Evolutionary conservation across 139 green algal species (phyloP), one percentile per base, ranked within the genome.

Genomic region (Chlamydomonas incerta): DNA sequence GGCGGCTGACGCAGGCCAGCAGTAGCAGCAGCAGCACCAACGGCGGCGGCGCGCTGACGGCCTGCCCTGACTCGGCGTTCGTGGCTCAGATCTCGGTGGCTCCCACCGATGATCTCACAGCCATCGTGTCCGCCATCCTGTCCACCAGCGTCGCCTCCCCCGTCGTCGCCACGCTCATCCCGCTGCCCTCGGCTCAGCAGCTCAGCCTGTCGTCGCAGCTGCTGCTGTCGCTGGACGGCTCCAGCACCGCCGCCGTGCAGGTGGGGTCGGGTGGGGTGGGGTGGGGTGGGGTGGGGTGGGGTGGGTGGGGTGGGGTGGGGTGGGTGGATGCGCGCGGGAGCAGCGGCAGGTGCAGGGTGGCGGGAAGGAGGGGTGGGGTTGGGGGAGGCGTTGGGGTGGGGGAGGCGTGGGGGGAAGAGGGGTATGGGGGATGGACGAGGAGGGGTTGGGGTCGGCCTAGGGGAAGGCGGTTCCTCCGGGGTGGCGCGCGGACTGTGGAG

Each of bases 121-220:
- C 63, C 17, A n/a, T 83, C 21, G 41, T 83, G 15, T 74, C 63
- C 17, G 46, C 63, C 17, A 15, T 83, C 3, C 77, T 83, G 28
- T n/a, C 50, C 14, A 83, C 46, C 75, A 47, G 13, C 26, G 75
- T 83, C 35, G 33, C 75, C 58, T 20, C 75, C 35, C 75, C 75
- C 28, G 24, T 46, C 37, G 14, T 23, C 8, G 17, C 9, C 24
- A 34, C 62, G 31, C 41, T 50, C 17, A 55, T 83, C 24, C 63
- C 77, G 62, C 17, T 74, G 23, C 77, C 77, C 9, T 41, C 50
- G 46, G 29, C 77, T 41, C 77, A 83, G 63, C 58, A 72, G 77
- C 63, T 83, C 10, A 14, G 37, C 11, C 63, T 83, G 6, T 74
- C 63, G 0, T 52, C 46, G 9, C 41, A 74, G 62, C 63, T 83